Evolutionary conservation across 2,329 filamentous ascomycete genomes (phyloP), one percentile per base, ranked within the genome.

Genomic region (Pseudofabraea citricarpa): DNA sequence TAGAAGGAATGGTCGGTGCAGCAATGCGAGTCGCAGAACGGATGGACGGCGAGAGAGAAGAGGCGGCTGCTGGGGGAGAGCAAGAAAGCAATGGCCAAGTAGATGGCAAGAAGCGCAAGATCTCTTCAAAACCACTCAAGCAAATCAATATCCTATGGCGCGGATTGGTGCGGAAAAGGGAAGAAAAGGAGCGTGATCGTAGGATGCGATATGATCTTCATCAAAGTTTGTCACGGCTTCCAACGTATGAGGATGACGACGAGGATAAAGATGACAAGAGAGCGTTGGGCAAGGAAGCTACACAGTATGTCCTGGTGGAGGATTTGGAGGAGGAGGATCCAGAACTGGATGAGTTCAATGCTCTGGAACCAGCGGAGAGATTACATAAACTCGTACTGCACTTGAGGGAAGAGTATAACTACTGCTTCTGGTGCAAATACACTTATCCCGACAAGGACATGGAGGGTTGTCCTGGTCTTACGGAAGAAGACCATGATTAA

Each of bases 341-440:
- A 5, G 90, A 95, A 61, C 67, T 97, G 45, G 83, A 90, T 21
- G 83, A 79, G 44, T 96, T 95, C 56, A 81, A 90, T 56, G 77
- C 75, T 2, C 68, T 91, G 35, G 76, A 81, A 18, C 71, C 80
- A 2, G 68, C 69, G 2, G 85, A 94, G 55, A 78, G 80, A 52
- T 66, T 97, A 49, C 67, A 70, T 7, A 79, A 71, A 53, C 64
- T 94, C 12, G 74, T 95, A 8, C 62, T 68, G 15, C 82, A 87
- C 64, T 64, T 98, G 42, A 77, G 93, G 27, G 71, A 80, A 38
- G 76, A 77, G 58, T 79, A 89, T 58, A 66, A 73, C 35, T 98
- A 98, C 62, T 98, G 93, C 68, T 95, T 96, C 62, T 98, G 90
- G 87, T 98, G 93, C 67, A 97, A 96, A 63, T 85, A 77, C 64